Evolutionary conservation across 1,139 yeast genomes (phyloP).

Genomic region (Lodderomyces metapsilosis): DNA sequence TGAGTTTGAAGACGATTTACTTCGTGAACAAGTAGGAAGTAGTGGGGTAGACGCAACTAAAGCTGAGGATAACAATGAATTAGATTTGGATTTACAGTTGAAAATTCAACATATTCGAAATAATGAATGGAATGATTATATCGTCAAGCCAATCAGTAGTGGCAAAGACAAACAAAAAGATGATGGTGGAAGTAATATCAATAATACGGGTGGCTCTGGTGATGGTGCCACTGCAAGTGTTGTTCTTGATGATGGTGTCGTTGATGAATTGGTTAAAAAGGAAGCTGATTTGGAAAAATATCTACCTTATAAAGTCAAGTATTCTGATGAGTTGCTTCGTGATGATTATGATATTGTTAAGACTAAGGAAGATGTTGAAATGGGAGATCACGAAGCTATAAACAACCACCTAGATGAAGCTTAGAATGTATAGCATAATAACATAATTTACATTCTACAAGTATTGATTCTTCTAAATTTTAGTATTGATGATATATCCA

Average conservation of each 20-base stretch:
- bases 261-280: neutral
- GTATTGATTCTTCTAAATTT: neutral
- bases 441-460: too few species aligned
- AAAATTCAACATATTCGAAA: neutral
- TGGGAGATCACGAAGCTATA: neutral
- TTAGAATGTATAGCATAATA: neutral
- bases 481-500: neutral
- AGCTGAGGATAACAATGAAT: neutral
- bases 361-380: neutral
- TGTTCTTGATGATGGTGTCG: neutral
- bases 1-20: constrained; percentile 30
- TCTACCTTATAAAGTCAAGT: constrained; percentile 9
- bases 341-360: neutral
- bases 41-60: neutral
- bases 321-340: neutral
- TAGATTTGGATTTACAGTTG: constrained; percentile 1
- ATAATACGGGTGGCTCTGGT: neutral
- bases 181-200: neutral
- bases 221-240: too few species aligned
- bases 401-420: neutral
- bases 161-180: neutral
- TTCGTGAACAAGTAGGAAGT: neutral
- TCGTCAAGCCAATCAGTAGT: neutral
- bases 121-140: neutral
- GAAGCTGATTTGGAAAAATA: constrained; percentile 1